phyloP scores from a whole-genome alignment of 345 rosid genomes.

The Eucalyptus melliodora region DNA sequence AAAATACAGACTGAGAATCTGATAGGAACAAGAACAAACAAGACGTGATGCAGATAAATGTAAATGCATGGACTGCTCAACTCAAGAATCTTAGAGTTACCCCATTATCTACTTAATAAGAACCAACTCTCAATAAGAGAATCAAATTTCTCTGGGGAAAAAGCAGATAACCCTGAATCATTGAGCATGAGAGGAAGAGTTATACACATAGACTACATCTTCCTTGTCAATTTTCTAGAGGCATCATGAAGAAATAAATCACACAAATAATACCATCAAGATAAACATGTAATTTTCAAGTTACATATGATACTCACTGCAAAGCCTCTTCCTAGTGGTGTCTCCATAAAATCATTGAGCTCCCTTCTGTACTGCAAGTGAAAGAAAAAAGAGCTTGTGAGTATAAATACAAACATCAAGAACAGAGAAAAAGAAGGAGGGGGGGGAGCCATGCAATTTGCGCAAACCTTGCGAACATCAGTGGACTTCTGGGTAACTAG shows the following conservation, averaged over 20 bases:
- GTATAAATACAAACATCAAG: not conserved
- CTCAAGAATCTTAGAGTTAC: not conserved
- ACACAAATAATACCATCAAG: not conserved
- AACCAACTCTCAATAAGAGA: not conserved
- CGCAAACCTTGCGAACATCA: not conserved
- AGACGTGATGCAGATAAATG: not conserved
- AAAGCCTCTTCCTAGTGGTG: conserved; percentile 71
- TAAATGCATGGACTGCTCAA: not conserved
- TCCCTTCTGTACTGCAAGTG: conserved; percentile 81
- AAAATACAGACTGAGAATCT: not conserved
- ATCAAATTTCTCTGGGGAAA: not conserved
- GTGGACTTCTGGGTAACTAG: not conserved
- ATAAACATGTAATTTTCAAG: not conserved
- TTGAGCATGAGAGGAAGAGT: not conserved
- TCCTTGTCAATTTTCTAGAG: not conserved
- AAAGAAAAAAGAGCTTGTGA: not conserved
- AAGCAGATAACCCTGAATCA: not conserved
- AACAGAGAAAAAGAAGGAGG: not conserved
- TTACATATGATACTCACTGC: conserved; percentile 26
- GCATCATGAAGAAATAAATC: not conserved
- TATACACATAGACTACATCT: not conserved
- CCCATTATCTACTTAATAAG: not conserved
- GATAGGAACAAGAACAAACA: not conserved
- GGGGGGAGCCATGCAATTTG: not conserved
- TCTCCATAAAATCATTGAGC: conserved; percentile 48